Evolutionary conservation across 805 yeast genomes (phyloP).

Genomic region (Saccharomycopsis schoenii): DNA sequence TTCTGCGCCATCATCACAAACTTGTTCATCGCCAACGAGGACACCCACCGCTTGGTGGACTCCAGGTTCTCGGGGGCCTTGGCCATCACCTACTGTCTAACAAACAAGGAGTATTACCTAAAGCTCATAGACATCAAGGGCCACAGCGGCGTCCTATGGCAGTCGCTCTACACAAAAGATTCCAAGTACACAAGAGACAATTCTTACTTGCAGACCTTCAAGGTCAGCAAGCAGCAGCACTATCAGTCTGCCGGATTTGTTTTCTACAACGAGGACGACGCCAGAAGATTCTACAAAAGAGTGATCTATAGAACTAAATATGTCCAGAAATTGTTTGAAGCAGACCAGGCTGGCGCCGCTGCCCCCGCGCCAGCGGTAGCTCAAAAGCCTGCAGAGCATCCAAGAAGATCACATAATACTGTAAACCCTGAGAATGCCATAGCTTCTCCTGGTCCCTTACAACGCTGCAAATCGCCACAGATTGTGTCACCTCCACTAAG

Average conservation of each 20-base stretch:
- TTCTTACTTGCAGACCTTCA: conserved; percentile 2
- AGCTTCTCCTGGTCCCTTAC: background rate
- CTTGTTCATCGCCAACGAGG: background rate
- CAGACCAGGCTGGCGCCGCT: too few species aligned
- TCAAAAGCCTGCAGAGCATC: too few species aligned
- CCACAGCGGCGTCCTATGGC: conserved; percentile 6
- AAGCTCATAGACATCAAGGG: conserved; percentile 3
- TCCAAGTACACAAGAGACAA: background rate
- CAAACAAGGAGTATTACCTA: background rate
- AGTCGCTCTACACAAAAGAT: background rate
- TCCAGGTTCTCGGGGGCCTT: background rate
- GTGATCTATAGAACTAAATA: conserved; percentile 4
- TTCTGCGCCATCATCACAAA: background rate
- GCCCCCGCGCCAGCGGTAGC: too few species aligned
- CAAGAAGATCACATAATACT: too few species aligned
- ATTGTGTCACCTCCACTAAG: background rate
- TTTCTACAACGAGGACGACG: conserved; percentile 8
- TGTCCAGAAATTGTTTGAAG: background rate
- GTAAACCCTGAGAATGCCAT: too few species aligned
- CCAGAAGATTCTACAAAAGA: conserved; percentile 8
- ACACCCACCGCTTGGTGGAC: background rate
- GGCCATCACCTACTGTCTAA: background rate
- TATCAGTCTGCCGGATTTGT: conserved; percentile 1
- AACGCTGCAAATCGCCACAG: background rate
- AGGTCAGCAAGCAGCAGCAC: background rate